phyloP scores from a whole-genome alignment of 2,329 filamentous ascomycete species.

The Botryotinia calthae region DNA sequence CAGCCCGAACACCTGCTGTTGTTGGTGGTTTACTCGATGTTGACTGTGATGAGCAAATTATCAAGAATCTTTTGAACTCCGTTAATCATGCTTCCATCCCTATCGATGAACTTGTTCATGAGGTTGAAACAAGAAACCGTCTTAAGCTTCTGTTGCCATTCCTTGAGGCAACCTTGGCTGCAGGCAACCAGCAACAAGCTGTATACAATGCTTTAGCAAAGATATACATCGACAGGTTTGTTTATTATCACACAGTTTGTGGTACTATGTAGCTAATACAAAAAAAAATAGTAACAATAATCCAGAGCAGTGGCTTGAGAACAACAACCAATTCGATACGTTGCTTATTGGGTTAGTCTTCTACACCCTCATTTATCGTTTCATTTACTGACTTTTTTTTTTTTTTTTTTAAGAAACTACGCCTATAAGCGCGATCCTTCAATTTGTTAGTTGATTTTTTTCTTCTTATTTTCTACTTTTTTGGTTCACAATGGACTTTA shows the following conservation, averaged over 20 bases:
- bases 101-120: slow-evolving; percentile 87
- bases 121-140: slow-evolving; percentile 94
- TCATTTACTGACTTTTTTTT: too few species aligned
- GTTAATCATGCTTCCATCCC: slow-evolving; percentile 83
- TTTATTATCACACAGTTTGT: not conserved
- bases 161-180: slow-evolving; percentile 84
- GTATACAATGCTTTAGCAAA: slow-evolving; percentile 97
- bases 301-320: too few species aligned
- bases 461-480: too few species aligned
- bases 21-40: slow-evolving; percentile 93
- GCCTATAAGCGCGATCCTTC: too few species aligned
- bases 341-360: too few species aligned
- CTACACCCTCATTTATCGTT: too few species aligned
- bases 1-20: slow-evolving; percentile 83
- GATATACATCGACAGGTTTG: slow-evolving; percentile 85
- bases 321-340: too few species aligned
- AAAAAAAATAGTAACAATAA: slow-evolving; percentile 70
- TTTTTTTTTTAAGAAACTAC: too few species aligned
- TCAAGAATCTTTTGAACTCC: slow-evolving; percentile 84
- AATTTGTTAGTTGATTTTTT: too few species aligned
- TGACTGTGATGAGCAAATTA: slow-evolving; percentile 93
- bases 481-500: too few species aligned
- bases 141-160: slow-evolving; percentile 95
- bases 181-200: slow-evolving; percentile 92
- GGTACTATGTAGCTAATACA: not conserved